These are phyloP conservation scores for Margaritispora aquatica DNA, from an alignment of 495 filamentous ascomycete genomes.

Conservation along the genomic window DNA sequence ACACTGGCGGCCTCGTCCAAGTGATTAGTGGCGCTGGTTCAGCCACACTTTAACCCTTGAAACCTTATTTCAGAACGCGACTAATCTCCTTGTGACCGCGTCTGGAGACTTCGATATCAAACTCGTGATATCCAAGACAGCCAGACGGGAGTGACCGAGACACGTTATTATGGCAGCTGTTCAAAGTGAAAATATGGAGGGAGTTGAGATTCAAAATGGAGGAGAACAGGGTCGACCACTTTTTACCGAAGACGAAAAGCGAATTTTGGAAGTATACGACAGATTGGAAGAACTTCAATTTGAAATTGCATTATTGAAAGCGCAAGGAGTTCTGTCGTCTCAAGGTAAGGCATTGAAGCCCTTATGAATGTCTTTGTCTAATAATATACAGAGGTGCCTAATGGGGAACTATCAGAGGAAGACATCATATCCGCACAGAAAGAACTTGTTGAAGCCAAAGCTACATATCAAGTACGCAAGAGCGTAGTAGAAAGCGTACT, in stretches of 20 bases:
- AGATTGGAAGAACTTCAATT: slow-evolving; percentile 62
- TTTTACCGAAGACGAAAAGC: slow-evolving; percentile 54
- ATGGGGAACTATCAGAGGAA: slow-evolving; percentile 29
- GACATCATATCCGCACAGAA: slow-evolving; percentile 52
- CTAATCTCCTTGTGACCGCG: not conserved
- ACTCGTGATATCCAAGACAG: not conserved
- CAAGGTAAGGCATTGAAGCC: slow-evolving; percentile 21
- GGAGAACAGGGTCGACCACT: slow-evolving; percentile 27
- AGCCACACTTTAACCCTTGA: slow-evolving; percentile 1
- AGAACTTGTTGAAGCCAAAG: slow-evolving; percentile 61
- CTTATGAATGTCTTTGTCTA: not conserved
- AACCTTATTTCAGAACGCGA: not conserved
- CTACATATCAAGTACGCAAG: slow-evolving; percentile 58
- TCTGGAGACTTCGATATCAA: not conserved
- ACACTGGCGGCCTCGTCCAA: not conserved
- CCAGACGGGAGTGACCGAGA: not conserved
- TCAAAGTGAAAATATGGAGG: slow-evolving; percentile 12
- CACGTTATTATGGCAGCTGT: not conserved
- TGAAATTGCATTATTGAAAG: slow-evolving; percentile 60
- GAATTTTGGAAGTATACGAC: slow-evolving; percentile 61
- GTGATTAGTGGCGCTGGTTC: not conserved
- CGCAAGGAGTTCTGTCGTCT: slow-evolving; percentile 34
- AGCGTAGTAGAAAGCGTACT: slow-evolving; percentile 61
- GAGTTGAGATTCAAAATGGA: slow-evolving; percentile 7
- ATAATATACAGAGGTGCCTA: not conserved